Percentiles rank a stretch among this genome's conserved stretches.
phyloP scores from a whole-genome alignment of 768 basidiomycete species.

The Pholiota microspora region DNA sequence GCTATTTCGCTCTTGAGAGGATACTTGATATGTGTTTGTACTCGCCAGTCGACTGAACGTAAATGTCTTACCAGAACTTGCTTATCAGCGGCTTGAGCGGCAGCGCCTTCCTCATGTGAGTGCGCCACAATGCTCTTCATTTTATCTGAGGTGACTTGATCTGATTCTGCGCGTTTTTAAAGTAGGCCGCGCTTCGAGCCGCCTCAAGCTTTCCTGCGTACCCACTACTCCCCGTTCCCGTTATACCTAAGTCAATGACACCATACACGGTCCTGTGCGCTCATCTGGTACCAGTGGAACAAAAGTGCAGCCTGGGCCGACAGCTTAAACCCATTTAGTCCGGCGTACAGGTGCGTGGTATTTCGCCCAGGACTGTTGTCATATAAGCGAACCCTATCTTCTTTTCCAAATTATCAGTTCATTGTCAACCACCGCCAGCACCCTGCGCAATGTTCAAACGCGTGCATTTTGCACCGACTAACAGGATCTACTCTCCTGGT shows the following conservation, averaged over 20 bases:
- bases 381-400: slow-evolving; percentile 27
- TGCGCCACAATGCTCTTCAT: no score
- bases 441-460: slow-evolving; percentile 30
- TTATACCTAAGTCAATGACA: background rate
- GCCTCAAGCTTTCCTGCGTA: background rate
- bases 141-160: no score
- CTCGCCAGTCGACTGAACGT: background rate
- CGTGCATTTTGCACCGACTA: slow-evolving; percentile 40
- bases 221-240: background rate
- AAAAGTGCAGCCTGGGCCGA: background rate
- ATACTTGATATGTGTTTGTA: no score
- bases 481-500: slow-evolving; percentile 33
- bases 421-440: slow-evolving; percentile 9
- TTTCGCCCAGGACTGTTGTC: slow-evolving; percentile 15
- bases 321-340: slow-evolving; percentile 3
- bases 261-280: background rate
- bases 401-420: slow-evolving; percentile 12
- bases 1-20: no score
- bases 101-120: no score
- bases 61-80: background rate
- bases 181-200: no score
- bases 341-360: background rate
- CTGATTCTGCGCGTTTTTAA: no score
- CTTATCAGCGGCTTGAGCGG: no score
- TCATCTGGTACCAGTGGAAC: background rate